These are phyloP conservation scores for Triticum monococcum DNA, from an alignment of 176 grass and related monocot species.

Conservation along the genomic window DNA sequence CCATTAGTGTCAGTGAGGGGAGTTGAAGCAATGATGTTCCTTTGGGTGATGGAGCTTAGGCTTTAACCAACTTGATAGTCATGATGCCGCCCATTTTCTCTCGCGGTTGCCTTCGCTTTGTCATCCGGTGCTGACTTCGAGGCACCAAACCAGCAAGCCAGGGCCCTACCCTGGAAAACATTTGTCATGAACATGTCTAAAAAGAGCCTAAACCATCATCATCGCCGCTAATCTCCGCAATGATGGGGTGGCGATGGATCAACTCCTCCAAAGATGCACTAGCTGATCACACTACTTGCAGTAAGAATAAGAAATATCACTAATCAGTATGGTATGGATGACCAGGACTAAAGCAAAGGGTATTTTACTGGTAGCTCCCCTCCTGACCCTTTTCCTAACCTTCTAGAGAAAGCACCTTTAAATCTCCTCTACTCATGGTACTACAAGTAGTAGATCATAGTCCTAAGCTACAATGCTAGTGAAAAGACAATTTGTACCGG, in stretches of 20 bases:
- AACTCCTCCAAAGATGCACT: slow-evolving; percentile 35
- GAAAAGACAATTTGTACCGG: neutral
- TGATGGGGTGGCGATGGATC: slow-evolving; percentile 43
- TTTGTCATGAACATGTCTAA: slow-evolving; percentile 35
- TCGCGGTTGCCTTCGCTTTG: slow-evolving; percentile 16
- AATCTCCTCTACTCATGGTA: neutral
- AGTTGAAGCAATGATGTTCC: slow-evolving; percentile 40
- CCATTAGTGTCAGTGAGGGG: slow-evolving; percentile 3
- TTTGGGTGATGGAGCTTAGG: slow-evolving; percentile 32
- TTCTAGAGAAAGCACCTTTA: slow-evolving; percentile 22
- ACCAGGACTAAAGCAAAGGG: slow-evolving; percentile 30
- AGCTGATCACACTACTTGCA: neutral
- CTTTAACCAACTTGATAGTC: slow-evolving; percentile 37
- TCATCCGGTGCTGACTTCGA: slow-evolving; percentile 34
- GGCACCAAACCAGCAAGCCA: slow-evolving; percentile 37
- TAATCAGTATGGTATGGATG: slow-evolving; percentile 25
- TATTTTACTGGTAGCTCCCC: neutral
- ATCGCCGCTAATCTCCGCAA: slow-evolving; percentile 26
- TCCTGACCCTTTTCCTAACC: neutral
- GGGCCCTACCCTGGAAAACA: slow-evolving; percentile 32
- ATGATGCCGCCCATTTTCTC: slow-evolving; percentile 36
- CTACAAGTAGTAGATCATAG: neutral
- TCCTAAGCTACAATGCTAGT: slow-evolving; percentile 1
- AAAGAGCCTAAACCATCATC: slow-evolving; percentile 1
- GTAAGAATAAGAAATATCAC: slow-evolving; percentile 22